Conservation (phyloP, 1,284 basidiomycete species). For the Butyriboletus appendiculatus region DNA sequence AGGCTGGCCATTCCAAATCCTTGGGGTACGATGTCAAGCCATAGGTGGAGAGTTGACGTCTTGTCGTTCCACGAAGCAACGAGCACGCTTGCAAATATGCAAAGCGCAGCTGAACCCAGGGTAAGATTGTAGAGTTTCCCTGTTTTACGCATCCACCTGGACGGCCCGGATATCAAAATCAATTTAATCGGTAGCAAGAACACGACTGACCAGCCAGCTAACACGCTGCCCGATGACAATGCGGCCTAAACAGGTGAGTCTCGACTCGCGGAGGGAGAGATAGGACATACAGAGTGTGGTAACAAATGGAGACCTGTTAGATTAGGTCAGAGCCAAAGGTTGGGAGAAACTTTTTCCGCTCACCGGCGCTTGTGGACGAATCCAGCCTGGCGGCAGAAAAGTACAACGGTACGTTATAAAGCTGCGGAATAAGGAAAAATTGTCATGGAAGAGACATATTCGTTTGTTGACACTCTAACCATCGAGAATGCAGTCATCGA, state of each 20-base stretch:
- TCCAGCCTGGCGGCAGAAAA: constrained; percentile 84
- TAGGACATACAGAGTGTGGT: constrained; percentile 74
- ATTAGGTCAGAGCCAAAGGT: not conserved
- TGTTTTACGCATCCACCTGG: constrained; percentile 79
- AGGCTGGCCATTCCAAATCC: constrained; percentile 83
- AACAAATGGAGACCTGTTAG: constrained; percentile 71
- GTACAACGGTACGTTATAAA: constrained; percentile 88
- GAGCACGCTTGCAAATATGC: constrained; percentile 55
- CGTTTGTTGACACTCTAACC: constrained; percentile 46
- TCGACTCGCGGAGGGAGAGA: not conserved
- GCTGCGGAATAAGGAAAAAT: constrained; percentile 41
- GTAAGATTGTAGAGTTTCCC: constrained; percentile 81
- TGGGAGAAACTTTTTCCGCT: constrained; percentile 22
- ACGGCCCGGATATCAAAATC: not conserved
- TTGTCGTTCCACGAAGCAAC: constrained; percentile 64
- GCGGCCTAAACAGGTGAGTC: constrained; percentile 51
- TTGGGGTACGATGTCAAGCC: constrained; percentile 76
- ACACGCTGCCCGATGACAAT: constrained; percentile 78
- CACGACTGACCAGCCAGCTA: constrained; percentile 73
- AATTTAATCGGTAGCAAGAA: not conserved
- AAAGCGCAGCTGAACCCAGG: constrained; percentile 54
- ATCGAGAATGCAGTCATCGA: constrained; percentile 79
- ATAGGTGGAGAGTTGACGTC: constrained; percentile 65
- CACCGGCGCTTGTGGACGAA: constrained; percentile 72
- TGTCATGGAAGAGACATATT: not conserved